Evolutionary conservation across 768 basidiomycete genomes (phyloP), one percentile per base, ranked within the genome.

Genomic region (Omphalotus guepiniiformis): DNA sequence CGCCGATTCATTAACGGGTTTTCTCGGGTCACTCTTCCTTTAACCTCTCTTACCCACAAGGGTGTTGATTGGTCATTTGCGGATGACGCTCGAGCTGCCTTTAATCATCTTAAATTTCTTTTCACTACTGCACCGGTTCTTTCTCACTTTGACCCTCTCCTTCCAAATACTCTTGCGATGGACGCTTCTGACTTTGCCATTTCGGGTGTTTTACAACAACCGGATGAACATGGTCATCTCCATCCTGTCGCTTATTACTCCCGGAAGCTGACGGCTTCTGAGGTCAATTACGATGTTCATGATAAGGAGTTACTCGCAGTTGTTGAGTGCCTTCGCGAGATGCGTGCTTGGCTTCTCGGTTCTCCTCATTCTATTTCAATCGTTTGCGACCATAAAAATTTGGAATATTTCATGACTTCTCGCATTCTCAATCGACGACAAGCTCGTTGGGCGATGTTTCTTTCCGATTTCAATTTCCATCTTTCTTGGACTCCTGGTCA

Each of bases 241-340:
- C 65, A 63, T 30, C 64, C 68, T 2, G 44, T 71, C 16, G 60
- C 57, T 0, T 73, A 59, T 51, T 53, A 54, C 39, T 69, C 66
- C 4, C 50, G 58, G 4, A 58, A 39, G 11, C 36, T 70, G 5
- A 39, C 58, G 0, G 37, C 52, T 3, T 54, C 67, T 0, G 66
- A 75, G 39, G 35, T 60, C 16, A 73, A 72, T n/a, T n/a, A n/a
- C n/a, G n/a, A n/a, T n/a, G n/a, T n/a, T n/a, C n/a, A n/a, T n/a
- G n/a, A n/a, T n/a, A 70, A 70, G 50, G 74, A 76, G 48, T 49
- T 73, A 1, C 60, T 74, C 0, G 68, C 70, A 1, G 62, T 75
- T 29, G 47, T 74, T 4, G 52, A 60, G 4, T 48, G 59, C 0
- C 61, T 69, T 40, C 36, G 41, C 13, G 37, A 56, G 9, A 61